phyloP scores from a whole-genome alignment of 305 asterid species.

The Fraxinus xanthoxyloides region DNA sequence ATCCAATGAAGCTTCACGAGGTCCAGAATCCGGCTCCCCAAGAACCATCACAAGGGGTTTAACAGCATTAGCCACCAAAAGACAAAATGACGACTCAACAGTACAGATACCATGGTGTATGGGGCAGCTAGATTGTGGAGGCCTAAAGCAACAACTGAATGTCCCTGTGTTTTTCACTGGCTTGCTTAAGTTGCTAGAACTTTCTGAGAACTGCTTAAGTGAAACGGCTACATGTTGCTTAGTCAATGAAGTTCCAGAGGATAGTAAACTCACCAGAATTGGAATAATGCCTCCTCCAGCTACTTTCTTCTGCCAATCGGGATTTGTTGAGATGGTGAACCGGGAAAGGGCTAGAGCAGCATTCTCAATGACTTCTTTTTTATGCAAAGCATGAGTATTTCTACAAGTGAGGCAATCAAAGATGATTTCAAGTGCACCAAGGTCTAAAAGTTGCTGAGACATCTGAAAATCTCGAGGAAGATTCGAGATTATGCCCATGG shows the following conservation, averaged over 20 bases:
- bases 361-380: slow-evolving; percentile 27
- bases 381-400: slow-evolving; percentile 24
- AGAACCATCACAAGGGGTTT: slow-evolving; percentile 33
- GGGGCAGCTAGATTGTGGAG: slow-evolving; percentile 23
- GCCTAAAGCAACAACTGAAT: slow-evolving; percentile 28
- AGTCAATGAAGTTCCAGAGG: slow-evolving; percentile 26
- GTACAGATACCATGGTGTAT: slow-evolving; percentile 38
- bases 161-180: slow-evolving; percentile 21
- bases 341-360: slow-evolving; percentile 42
- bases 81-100: slow-evolving; percentile 40
- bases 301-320: slow-evolving; percentile 35
- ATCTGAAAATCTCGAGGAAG: slow-evolving; percentile 32
- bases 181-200: slow-evolving; percentile 30
- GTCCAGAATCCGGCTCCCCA: slow-evolving; percentile 24
- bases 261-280: slow-evolving; percentile 33
- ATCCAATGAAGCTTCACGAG: slow-evolving; percentile 44
- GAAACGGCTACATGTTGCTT: slow-evolving; percentile 33
- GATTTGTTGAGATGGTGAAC: slow-evolving; percentile 40
- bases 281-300: slow-evolving; percentile 39
- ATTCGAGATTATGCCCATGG: slow-evolving; percentile 37
- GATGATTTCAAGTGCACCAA: slow-evolving; percentile 39
- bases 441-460: slow-evolving; percentile 28
- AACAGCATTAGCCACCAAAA: slow-evolving; percentile 43
- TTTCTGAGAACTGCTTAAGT: slow-evolving; percentile 42
- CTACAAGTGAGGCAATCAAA: slow-evolving; percentile 30